Conservation (phyloP, 2,329 filamentous ascomycete species). For the Ambrosiella xylebori region DNA sequence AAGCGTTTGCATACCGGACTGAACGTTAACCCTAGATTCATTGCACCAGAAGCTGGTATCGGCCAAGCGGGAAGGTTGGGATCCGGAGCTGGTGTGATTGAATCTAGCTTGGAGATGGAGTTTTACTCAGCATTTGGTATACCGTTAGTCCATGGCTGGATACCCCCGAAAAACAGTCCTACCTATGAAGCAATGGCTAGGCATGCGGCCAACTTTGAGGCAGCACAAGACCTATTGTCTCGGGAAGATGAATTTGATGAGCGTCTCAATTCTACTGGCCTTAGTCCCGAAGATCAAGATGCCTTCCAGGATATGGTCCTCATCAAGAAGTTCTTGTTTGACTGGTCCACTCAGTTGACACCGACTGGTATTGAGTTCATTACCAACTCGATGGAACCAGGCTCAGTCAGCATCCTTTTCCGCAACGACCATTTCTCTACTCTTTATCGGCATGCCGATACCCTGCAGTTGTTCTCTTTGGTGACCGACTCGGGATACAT, state of each 20-base stretch:
- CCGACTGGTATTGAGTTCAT: conserved; percentile 63
- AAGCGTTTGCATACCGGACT: conserved; percentile 85
- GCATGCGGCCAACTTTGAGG: conserved; percentile 72
- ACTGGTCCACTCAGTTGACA: conserved; percentile 76
- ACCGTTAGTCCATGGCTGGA: conserved; percentile 84
- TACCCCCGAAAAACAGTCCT: conserved; percentile 50
- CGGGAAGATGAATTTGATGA: conserved; percentile 75
- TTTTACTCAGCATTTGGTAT: conserved; percentile 81
- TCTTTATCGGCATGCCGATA: conserved; percentile 71
- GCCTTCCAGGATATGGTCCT: conserved; percentile 66
- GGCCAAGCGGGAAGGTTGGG: conserved; percentile 31
- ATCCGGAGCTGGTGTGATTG: conserved; percentile 33
- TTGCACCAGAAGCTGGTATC: conserved; percentile 38
- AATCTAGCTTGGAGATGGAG: conserved; percentile 74
- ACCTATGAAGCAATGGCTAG: conserved; percentile 54
- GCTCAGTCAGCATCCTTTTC: conserved; percentile 78
- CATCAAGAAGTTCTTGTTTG: conserved; percentile 67
- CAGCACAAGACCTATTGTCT: conserved; percentile 77
- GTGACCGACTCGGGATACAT: conserved; percentile 90
- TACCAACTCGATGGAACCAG: conserved; percentile 50
- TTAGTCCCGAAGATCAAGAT: conserved; percentile 58
- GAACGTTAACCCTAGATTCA: conserved; percentile 89
- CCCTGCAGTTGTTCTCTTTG: conserved; percentile 57
- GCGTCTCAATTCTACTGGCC: conserved; percentile 42
- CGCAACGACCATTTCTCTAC: conserved; percentile 96